A percentile compares a stretch with the other conserved stretches of the same genome.
Evolutionary conservation across 306 rosid genomes (phyloP).

Genomic region (Trichosanthes truncata): DNA sequence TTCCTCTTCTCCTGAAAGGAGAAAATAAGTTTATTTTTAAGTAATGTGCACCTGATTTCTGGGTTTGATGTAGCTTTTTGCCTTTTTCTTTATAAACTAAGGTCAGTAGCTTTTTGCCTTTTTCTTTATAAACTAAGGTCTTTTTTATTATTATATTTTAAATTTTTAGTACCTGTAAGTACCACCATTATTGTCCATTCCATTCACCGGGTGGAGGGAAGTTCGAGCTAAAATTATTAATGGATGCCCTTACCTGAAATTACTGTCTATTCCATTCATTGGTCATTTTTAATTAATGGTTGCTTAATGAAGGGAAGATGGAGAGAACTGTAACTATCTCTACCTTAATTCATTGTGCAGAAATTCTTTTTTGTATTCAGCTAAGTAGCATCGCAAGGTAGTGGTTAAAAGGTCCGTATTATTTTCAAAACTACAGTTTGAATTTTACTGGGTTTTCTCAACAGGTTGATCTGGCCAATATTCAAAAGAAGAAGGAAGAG

Average conservation of each 20-base stretch:
- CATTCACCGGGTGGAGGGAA: too few species aligned
- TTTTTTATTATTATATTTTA: too few species aligned
- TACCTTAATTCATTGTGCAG: neutral
- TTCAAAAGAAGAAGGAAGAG: conserved; percentile 90
- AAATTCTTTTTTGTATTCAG: neutral
- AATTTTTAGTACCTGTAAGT: too few species aligned
- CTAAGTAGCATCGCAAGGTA: neutral
- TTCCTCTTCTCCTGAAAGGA: too few species aligned
- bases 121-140: too few species aligned
- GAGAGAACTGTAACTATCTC: neutral
- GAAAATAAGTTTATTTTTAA: too few species aligned
- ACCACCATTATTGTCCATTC: too few species aligned
- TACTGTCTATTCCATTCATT: neutral
- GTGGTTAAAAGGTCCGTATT: neutral
- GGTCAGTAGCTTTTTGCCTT: too few species aligned
- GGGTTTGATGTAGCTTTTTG: too few species aligned
- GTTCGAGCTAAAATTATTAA: neutral
- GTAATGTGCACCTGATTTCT: too few species aligned
- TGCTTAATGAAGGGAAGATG: neutral
- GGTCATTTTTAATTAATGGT: neutral
- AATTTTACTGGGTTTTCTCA: neutral
- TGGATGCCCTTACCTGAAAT: neutral
- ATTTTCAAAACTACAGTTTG: neutral
- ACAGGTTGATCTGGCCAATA: conserved; percentile 76
- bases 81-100: too few species aligned